phyloP scores from a whole-genome alignment of 257 asterid species.

The Parsonsia alboflavescens region DNA sequence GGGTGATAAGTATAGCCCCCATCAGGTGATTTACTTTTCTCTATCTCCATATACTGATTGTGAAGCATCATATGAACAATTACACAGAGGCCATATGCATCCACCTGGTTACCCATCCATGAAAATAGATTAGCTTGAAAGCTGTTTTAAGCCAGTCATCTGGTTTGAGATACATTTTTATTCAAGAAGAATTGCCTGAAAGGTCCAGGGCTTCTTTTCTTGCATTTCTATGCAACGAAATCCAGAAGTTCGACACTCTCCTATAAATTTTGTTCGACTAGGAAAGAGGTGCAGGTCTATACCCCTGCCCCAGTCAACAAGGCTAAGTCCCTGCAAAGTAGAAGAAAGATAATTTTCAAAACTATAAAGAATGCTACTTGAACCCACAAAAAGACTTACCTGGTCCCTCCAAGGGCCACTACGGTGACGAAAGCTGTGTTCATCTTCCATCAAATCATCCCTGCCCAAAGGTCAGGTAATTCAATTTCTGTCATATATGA shows the following conservation, averaged over 20 bases:
- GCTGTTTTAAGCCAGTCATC: constrained; percentile 11
- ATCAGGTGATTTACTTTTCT: constrained; percentile 36
- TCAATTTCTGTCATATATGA: not conserved
- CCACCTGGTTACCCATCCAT: constrained; percentile 49
- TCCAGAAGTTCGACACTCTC: constrained; percentile 90
- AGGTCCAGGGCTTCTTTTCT: constrained; percentile 86
- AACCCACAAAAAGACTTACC: constrained; percentile 41
- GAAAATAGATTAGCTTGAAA: not conserved
- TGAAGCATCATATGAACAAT: constrained; percentile 87
- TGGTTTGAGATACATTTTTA: not conserved
- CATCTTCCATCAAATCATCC: constrained; percentile 58
- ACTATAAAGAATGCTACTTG: not conserved
- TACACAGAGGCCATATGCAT: constrained; percentile 77
- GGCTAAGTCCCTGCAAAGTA: constrained; percentile 78
- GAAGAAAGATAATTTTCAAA: constrained; percentile 15
- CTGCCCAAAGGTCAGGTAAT: constrained; percentile 30
- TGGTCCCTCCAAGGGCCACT: constrained; percentile 83
- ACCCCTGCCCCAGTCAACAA: constrained; percentile 98
- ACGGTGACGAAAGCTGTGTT: constrained; percentile 36
- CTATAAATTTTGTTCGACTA: constrained; percentile 52
- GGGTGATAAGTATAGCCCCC: constrained; percentile 64
- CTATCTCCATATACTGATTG: constrained; percentile 75
- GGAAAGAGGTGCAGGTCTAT: constrained; percentile 77
- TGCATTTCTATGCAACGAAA: constrained; percentile 95
- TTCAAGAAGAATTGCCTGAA: constrained; percentile 46